Evolutionary conservation across 148 eudicot genomes (phyloP).

Genomic region (Rhododendron molle): DNA sequence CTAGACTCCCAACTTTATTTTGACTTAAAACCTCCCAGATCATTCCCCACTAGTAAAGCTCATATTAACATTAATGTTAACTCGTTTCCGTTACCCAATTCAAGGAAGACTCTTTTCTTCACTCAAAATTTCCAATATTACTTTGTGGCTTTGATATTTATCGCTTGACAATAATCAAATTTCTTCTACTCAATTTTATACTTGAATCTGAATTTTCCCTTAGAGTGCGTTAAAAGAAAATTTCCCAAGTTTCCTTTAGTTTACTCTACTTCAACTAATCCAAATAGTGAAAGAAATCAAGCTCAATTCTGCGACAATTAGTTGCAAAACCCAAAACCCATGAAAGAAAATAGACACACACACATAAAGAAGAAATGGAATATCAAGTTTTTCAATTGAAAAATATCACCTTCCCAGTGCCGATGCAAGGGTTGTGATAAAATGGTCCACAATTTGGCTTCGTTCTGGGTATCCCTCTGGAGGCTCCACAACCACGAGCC

Average conservation of each 20-base stretch:
- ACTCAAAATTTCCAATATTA: not conserved
- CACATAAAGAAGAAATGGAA: not conserved
- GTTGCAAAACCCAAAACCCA: not conserved
- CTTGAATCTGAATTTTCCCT: not conserved
- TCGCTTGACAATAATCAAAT: not conserved
- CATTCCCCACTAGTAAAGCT: not conserved
- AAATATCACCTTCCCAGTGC: conserved; percentile 30
- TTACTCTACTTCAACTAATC: not conserved
- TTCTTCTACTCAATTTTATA: not conserved
- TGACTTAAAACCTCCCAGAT: not conserved
- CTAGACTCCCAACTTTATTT: not conserved
- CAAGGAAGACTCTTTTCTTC: not conserved
- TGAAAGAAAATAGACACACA: not conserved
- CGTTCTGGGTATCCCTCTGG: conserved; percentile 27
- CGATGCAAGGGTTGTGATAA: conserved; percentile 26
- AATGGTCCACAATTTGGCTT: conserved; percentile 20
- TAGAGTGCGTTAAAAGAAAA: not conserved
- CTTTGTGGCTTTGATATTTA: not conserved
- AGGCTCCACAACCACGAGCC: conserved; percentile 39
- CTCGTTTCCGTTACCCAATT: not conserved
- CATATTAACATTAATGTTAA: not conserved
- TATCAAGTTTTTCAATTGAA: too few relatives aligned
- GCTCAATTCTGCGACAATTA: not conserved
- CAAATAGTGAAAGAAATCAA: not conserved
- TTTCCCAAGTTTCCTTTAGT: not conserved